Percentiles rank a stretch among this genome's conserved stretches.
Evolutionary conservation across 345 rosid genomes (phyloP).

Genomic region (Arabis hirsuta): DNA sequence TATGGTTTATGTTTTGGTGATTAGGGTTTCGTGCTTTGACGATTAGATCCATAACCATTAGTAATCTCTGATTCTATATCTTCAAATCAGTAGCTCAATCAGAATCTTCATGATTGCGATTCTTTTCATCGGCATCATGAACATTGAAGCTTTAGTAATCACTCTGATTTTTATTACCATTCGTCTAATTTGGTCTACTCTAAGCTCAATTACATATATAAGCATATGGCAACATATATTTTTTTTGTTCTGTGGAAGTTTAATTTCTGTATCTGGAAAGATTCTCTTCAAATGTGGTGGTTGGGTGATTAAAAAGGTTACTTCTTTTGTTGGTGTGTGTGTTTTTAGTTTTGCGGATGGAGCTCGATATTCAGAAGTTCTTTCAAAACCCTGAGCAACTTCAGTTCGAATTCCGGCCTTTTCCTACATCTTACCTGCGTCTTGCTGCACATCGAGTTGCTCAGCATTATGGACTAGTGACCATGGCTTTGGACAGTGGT

Average conservation of each 20-base stretch:
- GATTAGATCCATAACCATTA: constrained; percentile 32
- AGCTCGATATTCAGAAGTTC: constrained; percentile 85
- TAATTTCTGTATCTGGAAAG: constrained; percentile 26
- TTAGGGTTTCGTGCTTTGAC: constrained; percentile 23
- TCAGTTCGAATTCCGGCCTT: constrained; percentile 84
- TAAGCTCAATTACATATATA: constrained; percentile 8
- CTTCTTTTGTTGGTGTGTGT: constrained; percentile 24
- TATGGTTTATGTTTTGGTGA: constrained; percentile 12
- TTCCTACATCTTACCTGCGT: constrained; percentile 91
- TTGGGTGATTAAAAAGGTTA: constrained; percentile 7
- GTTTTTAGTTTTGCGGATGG: constrained; percentile 87
- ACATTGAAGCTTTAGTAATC: constrained; percentile 18
- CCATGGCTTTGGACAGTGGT: constrained; percentile 83
- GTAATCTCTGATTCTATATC: neutral
- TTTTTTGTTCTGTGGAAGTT: neutral
- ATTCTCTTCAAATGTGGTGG: constrained; percentile 28
- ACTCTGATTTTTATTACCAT: constrained; percentile 16
- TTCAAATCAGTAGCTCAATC: constrained; percentile 13
- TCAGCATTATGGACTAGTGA: constrained; percentile 91
- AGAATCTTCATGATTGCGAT: neutral
- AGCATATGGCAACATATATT: neutral
- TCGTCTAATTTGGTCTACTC: neutral
- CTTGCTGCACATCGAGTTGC: constrained; percentile 98
- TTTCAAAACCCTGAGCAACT: constrained; percentile 73
- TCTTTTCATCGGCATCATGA: constrained; percentile 5